Evolutionary conservation across 495 filamentous ascomycete species (phyloP).

Genomic region (Aspergillus indologenus): DNA sequence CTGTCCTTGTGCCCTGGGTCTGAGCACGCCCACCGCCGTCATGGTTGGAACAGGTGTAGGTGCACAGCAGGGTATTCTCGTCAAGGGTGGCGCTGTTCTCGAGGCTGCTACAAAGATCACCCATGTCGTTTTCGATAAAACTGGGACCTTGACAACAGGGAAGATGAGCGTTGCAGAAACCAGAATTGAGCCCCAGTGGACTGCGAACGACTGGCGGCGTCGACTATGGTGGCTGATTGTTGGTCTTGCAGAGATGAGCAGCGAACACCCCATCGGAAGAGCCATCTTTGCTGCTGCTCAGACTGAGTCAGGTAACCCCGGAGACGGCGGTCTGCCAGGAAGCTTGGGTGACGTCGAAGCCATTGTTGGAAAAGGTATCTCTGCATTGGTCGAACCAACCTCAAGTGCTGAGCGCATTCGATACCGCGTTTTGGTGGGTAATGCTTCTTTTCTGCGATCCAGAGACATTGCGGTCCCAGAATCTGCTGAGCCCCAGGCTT

Average conservation of each 20-base stretch:
- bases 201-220: constrained; percentile 60
- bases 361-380: constrained; percentile 80
- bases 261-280: constrained; percentile 91
- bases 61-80: constrained; percentile 93
- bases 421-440: constrained; percentile 81
- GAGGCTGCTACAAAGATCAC: constrained; percentile 91
- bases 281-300: constrained; percentile 75
- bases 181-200: constrained; percentile 66
- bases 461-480: constrained; percentile 64
- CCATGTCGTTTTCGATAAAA: constrained; percentile 98
- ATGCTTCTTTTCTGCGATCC: constrained; percentile 68
- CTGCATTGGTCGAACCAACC: constrained; percentile 74
- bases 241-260: constrained; percentile 87
- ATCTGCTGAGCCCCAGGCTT: constrained; percentile 44
- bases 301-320: constrained; percentile 64
- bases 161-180: constrained; percentile 85
- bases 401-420: constrained; percentile 59
- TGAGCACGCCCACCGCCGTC: constrained; percentile 93
- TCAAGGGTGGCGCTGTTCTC: constrained; percentile 92
- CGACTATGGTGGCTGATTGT: constrained; percentile 92
- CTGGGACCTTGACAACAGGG: constrained; percentile 89
- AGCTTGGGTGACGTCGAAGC: constrained; percentile 81
- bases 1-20: constrained; percentile 90
- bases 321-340: constrained; percentile 75
- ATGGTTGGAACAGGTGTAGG: constrained; percentile 98